A percentile compares a stretch with the other conserved stretches of the same genome.
Conservation (phyloP, 305 asterid species). For the Plantago lanceolata region DNA sequence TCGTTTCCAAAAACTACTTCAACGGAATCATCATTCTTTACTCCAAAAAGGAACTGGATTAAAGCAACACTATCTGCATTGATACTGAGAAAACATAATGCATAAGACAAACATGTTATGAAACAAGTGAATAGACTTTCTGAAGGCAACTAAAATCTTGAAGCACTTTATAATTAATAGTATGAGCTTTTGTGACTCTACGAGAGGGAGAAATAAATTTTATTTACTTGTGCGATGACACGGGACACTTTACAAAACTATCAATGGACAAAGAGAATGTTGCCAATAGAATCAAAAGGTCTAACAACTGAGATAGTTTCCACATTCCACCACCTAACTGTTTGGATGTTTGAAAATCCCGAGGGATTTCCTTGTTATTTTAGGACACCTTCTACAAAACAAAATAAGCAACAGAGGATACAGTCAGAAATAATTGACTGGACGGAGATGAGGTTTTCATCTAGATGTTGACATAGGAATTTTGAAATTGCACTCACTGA, state of each 20-base stretch:
- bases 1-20: conserved; percentile 48
- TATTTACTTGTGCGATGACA: background rate
- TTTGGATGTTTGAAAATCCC: too few species aligned
- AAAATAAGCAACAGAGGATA: background rate
- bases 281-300: background rate
- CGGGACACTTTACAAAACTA: background rate
- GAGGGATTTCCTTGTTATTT: too few species aligned
- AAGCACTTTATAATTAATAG: background rate
- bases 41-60: conserved; percentile 64
- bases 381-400: background rate
- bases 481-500: background rate
- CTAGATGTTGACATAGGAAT: too few species aligned
- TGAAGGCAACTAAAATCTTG: background rate
- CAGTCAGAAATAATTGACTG: background rate
- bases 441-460: too few species aligned
- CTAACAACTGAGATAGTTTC: too few species aligned
- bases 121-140: conserved; percentile 12
- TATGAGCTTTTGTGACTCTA: background rate
- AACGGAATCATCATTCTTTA: conserved; percentile 30
- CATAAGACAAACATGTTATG: conserved; percentile 8
- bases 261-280: too few species aligned
- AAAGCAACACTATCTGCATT: conserved; percentile 58
- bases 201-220: background rate
- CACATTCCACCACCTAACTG: too few species aligned
- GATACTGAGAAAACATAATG: conserved; percentile 45